Conservation (phyloP, 1,284 basidiomycete species). For the Vanrija sp. region DNA sequence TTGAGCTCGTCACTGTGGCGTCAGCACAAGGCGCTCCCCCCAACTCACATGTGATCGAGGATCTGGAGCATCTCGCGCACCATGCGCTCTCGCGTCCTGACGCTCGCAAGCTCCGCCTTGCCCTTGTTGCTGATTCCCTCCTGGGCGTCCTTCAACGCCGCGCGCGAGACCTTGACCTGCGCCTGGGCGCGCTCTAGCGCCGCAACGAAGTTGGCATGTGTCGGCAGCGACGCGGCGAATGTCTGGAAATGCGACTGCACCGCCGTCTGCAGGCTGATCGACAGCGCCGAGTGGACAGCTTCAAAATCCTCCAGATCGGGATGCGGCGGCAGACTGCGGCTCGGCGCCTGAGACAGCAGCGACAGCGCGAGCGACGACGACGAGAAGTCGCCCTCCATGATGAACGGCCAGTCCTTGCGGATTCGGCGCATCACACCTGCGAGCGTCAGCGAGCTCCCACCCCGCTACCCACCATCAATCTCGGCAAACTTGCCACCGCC, state of each 20-base stretch:
- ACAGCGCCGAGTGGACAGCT: constrained; percentile 36
- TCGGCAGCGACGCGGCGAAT: constrained; percentile 83
- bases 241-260: constrained; percentile 77
- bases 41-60: constrained; percentile 79
- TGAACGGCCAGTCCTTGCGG: constrained; percentile 82
- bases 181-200: constrained; percentile 67
- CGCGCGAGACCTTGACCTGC: constrained; percentile 68
- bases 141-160: constrained; percentile 61
- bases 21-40: constrained; percentile 6
- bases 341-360: constrained; percentile 68
- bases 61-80: constrained; percentile 86
- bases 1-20: constrained; percentile 77
- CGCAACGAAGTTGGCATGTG: constrained; percentile 70
- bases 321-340: constrained; percentile 29
- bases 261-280: constrained; percentile 41
- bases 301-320: constrained; percentile 38
- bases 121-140: constrained; percentile 45
- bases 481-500: constrained; percentile 43
- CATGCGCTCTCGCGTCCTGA: constrained; percentile 76
- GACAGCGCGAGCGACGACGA: constrained; percentile 84
- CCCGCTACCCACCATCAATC: constrained; percentile 38
- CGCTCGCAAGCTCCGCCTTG: constrained; percentile 71
- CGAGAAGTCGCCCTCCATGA: constrained; percentile 86
- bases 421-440: constrained; percentile 78
- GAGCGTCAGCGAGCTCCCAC: background rate